These are phyloP conservation scores for Tulasnella sp. DNA, from an alignment of 768 basidiomycete species.

Conservation along the genomic window DNA sequence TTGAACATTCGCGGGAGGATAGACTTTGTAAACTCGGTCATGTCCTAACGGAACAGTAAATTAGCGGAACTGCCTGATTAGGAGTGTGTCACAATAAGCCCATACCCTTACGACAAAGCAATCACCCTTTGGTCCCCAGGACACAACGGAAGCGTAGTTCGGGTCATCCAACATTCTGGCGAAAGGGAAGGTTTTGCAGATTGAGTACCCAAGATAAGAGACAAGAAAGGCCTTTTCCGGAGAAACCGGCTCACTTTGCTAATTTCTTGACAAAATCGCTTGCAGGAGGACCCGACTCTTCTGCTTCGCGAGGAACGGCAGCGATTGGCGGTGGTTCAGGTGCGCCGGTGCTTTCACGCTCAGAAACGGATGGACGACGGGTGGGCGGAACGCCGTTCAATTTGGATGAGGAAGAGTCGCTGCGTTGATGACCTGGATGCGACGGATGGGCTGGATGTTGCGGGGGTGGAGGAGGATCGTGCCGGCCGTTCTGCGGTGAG, in stretches of 20 bases:
- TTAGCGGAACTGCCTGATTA: not conserved
- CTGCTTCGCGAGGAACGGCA: conserved; percentile 26
- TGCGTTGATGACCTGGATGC: not conserved
- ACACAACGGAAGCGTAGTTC: conserved; percentile 57
- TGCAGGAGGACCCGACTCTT: conserved; percentile 76
- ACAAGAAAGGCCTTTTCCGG: conserved; percentile 2
- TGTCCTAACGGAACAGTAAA: conserved; percentile 37
- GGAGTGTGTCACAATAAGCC: not conserved
- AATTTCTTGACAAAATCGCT: conserved; percentile 92
- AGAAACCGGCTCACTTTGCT: conserved; percentile 52
- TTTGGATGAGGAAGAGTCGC: conserved; percentile 15
- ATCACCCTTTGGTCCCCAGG: conserved; percentile 75
- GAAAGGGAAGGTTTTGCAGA: not conserved
- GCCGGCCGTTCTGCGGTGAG: conserved; percentile 1
- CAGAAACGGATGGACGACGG: conserved; percentile 3
- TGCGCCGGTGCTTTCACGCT: conserved; percentile 1
- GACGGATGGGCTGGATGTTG: not conserved
- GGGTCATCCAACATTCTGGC: conserved; percentile 81
- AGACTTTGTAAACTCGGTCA: conserved; percentile 88
- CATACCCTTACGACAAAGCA: conserved; percentile 77
- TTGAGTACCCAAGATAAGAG: not conserved
- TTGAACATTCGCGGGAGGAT: conserved; percentile 91
- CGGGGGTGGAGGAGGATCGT: conserved; percentile 13
- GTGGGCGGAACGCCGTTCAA: conserved; percentile 9
- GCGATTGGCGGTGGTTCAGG: not conserved